Evolutionary conservation across 208 protist genomes (phyloP).

Genomic region (Trypanosomatidae sp.): DNA sequence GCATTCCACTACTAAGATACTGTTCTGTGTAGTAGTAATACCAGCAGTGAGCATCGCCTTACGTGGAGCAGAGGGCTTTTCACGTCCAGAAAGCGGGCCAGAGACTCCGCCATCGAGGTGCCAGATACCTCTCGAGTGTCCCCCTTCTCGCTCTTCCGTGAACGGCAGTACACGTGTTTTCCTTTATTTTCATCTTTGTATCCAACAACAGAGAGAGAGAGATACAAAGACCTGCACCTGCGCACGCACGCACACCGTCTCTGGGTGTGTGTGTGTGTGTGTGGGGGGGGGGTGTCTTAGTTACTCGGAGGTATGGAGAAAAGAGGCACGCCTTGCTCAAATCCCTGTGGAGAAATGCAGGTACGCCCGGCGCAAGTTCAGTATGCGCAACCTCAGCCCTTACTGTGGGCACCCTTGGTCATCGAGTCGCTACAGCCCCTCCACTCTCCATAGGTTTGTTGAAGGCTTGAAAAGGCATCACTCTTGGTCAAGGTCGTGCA

Average conservation of each 20-base stretch:
- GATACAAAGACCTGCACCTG: not conserved
- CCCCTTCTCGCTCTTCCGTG: not conserved
- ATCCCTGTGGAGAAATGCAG: not conserved
- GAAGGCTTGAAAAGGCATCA: not conserved
- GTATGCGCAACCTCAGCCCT: not conserved
- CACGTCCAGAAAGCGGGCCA: not conserved
- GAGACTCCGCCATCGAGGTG: not conserved
- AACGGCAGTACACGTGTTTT: not conserved
- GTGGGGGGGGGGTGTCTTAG: not conserved
- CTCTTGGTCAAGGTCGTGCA: constrained; percentile 52
- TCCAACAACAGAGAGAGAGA: not conserved
- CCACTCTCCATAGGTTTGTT: not conserved
- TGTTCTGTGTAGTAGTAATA: not conserved
- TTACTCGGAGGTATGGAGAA: not conserved
- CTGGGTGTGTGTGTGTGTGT: not conserved
- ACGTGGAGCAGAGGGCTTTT: not conserved
- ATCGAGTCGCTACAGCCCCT: not conserved
- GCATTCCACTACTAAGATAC: not conserved
- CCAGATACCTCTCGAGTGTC: not conserved
- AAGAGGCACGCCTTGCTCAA: not conserved
- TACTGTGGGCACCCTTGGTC: not conserved
- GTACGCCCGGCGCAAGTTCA: not conserved
- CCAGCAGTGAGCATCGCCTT: not conserved
- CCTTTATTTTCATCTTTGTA: not conserved
- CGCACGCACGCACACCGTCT: not conserved